These are phyloP conservation scores for Aspergillus neoniger DNA, from an alignment of 2,329 filamentous ascomycete species.

Conservation along the genomic window DNA sequence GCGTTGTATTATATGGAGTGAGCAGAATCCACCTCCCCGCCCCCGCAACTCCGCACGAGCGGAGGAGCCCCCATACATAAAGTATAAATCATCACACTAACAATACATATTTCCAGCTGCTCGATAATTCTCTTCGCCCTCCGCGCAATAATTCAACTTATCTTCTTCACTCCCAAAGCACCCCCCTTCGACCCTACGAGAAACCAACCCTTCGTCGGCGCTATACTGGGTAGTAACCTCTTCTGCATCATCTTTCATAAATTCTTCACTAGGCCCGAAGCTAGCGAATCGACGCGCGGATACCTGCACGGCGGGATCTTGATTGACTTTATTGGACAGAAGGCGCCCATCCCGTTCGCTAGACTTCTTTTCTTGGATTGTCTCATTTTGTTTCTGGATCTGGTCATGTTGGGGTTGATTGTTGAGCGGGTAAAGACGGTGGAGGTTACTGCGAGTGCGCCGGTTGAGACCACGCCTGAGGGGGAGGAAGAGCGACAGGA, in stretches of 20 bases:
- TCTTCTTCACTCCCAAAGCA: conserved; percentile 62
- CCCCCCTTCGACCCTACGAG: conserved; percentile 54
- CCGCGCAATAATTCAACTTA: conserved; percentile 57
- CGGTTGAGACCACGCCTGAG: conserved; percentile 14
- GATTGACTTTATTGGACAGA: conserved; percentile 66
- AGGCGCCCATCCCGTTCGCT: conserved; percentile 56
- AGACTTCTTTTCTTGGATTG: conserved; percentile 57
- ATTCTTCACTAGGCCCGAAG: conserved; percentile 54
- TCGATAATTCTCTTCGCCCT: conserved; percentile 59
- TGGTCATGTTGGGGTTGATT: conserved; percentile 58
- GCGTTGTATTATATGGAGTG: conserved; percentile 66
- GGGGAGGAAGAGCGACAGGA: conserved; percentile 46
- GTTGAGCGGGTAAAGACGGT: conserved; percentile 55
- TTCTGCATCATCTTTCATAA: conserved; percentile 60
- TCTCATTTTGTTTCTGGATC: conserved; percentile 56
- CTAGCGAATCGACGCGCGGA: conserved; percentile 53
- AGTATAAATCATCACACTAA: neutral
- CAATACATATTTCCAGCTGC: conserved; percentile 45
- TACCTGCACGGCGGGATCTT: conserved; percentile 64
- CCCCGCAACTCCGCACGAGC: neutral
- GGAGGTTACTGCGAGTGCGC: conserved; percentile 17
- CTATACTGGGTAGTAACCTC: conserved; percentile 57
- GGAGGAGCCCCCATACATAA: no score
- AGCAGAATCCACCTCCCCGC: conserved; percentile 23
- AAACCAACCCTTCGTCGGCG: conserved; percentile 55